A percentile compares a stretch with the other conserved stretches of the same genome.
Evolutionary conservation across 2,329 filamentous ascomycete genomes (phyloP).

Genomic region (Penicillium janthinellum): DNA sequence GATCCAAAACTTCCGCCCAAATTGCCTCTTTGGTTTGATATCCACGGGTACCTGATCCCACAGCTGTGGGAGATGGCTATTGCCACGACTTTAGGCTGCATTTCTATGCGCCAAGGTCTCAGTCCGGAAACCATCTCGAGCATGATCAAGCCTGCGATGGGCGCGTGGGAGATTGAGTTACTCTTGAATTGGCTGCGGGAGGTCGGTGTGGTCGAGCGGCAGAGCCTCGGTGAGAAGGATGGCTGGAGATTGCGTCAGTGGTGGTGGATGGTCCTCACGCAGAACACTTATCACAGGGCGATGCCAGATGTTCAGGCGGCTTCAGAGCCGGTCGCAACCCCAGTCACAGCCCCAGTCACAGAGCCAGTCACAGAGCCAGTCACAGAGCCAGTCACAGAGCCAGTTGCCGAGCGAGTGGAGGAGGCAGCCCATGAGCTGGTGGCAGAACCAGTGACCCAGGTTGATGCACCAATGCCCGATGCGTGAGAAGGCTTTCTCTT

Average conservation of each 20-base stretch:
- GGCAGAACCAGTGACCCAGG: not conserved
- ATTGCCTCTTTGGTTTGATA: conserved; percentile 53
- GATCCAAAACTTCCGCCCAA: conserved; percentile 24
- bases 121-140: conserved; percentile 37
- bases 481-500: not conserved
- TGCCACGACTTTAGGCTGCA: conserved; percentile 44
- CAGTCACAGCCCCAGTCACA: not conserved
- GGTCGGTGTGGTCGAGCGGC: conserved; percentile 23
- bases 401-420: not conserved
- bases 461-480: not conserved
- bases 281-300: not conserved
- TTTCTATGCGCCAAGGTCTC: conserved; percentile 46
- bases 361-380: not conserved
- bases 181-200: conserved; percentile 46
- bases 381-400: not conserved
- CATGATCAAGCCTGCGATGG: conserved; percentile 43
- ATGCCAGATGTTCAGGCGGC: not conserved
- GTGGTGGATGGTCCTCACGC: conserved; percentile 45
- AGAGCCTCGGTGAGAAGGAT: conserved; percentile 15
- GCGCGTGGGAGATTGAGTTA: conserved; percentile 45
- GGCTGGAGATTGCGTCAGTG: conserved; percentile 42
- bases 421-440: not conserved
- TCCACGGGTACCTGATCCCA: conserved; percentile 42
- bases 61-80: conserved; percentile 48
- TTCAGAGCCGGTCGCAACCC: not conserved